Evolutionary conservation across 495 filamentous ascomycete species (phyloP), one percentile per base, ranked within the genome.

Genomic region (Tuber umbilicatum): DNA sequence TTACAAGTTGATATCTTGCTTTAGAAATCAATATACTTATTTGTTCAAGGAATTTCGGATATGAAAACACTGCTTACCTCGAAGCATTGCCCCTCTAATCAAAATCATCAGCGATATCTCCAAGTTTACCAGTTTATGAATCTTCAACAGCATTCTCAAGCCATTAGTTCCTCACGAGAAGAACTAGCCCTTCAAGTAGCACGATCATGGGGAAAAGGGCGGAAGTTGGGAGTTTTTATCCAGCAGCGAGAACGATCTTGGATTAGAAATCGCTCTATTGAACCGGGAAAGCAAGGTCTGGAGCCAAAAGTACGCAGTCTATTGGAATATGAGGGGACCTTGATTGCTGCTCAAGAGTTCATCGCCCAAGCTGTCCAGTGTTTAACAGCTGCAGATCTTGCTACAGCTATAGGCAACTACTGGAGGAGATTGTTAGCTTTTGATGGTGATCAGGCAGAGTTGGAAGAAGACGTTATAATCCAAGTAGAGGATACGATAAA

Each of bases 241-340:
- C n/a, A 55, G 23, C 38, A 72, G 19, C 41, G 41, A 21, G 70
- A 72, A 27, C 16, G 60, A 17, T 31, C 60, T 7, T 72, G 70
- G 42, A 72, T 72, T 72, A 42, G 42, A 72, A 37, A 5, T 5
- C 55, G 72, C 21, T 38, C 39, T 35, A 73, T 73, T 42, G 35
- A 23, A 69, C 7, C 21, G 0, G 35, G 72, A 23, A 5, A 41
- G n/a, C 39, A 70, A 37, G 73, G 67, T 10, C 45, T 39, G 38
- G 45, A n/a, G 0, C 23, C 73, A 4, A 43, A 6, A 39, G 41
- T 50, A 6, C 9, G 12, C 5, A 68, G 23, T 23, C 42, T 68
- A 42, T 38, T 74, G 17, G 2, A 70, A 21, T 64, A 74, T 68
- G 64, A 74, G 45, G 73, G 64, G 16, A 69, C 40, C 50, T 37